Evolutionary conservation across 2,329 filamentous ascomycete genomes (phyloP).

Genomic region (Exophiala bonariae): DNA sequence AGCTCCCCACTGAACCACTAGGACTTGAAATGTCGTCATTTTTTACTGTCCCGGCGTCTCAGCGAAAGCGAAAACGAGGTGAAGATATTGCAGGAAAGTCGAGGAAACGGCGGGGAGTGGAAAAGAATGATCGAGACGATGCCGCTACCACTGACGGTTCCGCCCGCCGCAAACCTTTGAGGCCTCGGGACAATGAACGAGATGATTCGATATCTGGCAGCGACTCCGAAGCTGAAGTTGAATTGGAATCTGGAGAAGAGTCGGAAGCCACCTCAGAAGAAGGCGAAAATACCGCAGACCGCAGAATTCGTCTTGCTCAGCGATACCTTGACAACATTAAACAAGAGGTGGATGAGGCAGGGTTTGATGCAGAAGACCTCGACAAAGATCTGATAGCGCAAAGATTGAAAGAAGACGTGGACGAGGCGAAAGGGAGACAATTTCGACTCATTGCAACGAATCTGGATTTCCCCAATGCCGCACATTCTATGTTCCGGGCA

Average conservation of each 20-base stretch:
- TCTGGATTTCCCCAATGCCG: constrained; percentile 67
- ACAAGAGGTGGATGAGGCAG: constrained; percentile 76
- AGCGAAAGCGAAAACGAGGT: constrained; percentile 84
- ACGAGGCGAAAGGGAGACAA: constrained; percentile 85
- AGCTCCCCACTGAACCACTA: neutral
- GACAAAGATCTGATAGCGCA: constrained; percentile 91
- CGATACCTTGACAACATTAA: constrained; percentile 89
- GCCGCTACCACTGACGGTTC: constrained; percentile 30
- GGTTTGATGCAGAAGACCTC: constrained; percentile 92
- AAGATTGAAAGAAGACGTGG: constrained; percentile 84
- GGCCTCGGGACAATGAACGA: constrained; percentile 43
- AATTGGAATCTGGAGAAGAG: constrained; percentile 62
- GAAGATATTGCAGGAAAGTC: constrained; percentile 45
- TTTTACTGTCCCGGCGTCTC: constrained; percentile 83
- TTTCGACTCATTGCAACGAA: constrained; percentile 77
- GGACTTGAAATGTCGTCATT: constrained; percentile 77
- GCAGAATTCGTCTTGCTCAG: constrained; percentile 82
- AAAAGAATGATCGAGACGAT: constrained; percentile 44
- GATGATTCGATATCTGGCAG: constrained; percentile 87
- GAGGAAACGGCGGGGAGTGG: constrained; percentile 47
- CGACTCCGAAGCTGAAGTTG: constrained; percentile 68
- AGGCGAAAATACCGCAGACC: constrained; percentile 83
- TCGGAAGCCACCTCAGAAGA: constrained; percentile 54
- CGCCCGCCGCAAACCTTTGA: constrained; percentile 44
- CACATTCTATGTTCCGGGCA: constrained; percentile 72